phyloP scores from a whole-genome alignment of 805 yeast genomes.

The Monosporozyma siamensis region DNA sequence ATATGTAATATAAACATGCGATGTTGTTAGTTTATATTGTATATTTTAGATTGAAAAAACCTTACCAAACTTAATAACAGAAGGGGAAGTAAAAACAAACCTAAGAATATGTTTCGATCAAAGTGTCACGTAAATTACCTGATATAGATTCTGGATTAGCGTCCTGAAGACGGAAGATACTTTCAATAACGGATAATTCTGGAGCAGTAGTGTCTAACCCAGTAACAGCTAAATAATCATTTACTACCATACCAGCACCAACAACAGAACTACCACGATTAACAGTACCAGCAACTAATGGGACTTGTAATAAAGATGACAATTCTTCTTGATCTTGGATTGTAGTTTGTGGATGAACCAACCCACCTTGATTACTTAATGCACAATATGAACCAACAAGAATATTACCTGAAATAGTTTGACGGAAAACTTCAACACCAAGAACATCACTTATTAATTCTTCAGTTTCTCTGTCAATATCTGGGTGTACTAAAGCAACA shows the following conservation, averaged over 20 bases:
- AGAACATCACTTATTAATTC: conserved; percentile 95
- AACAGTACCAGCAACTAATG: conserved; percentile 96
- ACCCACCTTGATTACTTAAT: conserved; percentile 92
- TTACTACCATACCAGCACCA: conserved; percentile 98
- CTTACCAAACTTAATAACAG: not conserved
- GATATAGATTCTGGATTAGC: conserved; percentile 82
- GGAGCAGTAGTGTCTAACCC: conserved; percentile 99
- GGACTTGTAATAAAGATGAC: conserved; percentile 90
- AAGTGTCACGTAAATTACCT: conserved; percentile 80
- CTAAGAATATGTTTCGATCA: conserved; percentile 82
- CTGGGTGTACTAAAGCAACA: conserved; percentile 98
- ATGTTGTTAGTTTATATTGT: conserved; percentile 1
- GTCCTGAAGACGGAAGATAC: conserved; percentile 88
- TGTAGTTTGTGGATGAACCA: conserved; percentile 95
- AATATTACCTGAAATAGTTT: conserved; percentile 96
- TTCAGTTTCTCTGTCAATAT: conserved; percentile 97
- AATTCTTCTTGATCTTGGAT: conserved; percentile 98
- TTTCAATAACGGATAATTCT: conserved; percentile 91
- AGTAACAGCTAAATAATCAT: conserved; percentile 95
- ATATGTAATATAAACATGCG: not conserved
- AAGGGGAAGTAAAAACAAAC: not conserved
- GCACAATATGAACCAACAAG: conserved; percentile 95
- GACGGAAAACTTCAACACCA: conserved; percentile 98
- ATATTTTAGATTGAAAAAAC: not conserved
- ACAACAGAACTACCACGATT: conserved; percentile 96